Evolutionary conservation across 345 rosid genomes (phyloP), one percentile per base, ranked within the genome.

Genomic region (Boechera retrofracta): DNA sequence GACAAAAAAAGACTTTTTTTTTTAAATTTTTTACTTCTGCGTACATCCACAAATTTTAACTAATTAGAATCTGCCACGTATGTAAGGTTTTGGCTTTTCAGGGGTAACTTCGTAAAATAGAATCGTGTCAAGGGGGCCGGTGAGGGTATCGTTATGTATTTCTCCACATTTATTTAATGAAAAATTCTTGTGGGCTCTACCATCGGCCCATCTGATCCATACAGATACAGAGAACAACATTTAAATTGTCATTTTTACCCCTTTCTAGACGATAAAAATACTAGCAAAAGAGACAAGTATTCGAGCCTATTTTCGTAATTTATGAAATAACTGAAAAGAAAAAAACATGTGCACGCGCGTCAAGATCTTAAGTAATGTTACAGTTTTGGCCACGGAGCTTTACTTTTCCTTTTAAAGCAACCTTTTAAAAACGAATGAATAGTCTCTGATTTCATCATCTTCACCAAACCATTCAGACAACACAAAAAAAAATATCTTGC

Each of bases 141-240:
- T 45, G 3, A 11, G 9, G 44, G 36, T 48, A 49, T 71, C 56
- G 29, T 77, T 13, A 36, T 41, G 68, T 0, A 72, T 39, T 72
- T 39, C 41, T 64, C 54, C 76, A 71, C 80, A 36, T 77, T 79
- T 62, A 10, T 64, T 67, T 59, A 41, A 49, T 31, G 59, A n/a
- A 48, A 7, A 35, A 61, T 44, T 26, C 7, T 16, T 5, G 36
- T 71, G 67, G 70, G 59, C 51, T 31, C 84, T 86, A 75, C 71
- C 54, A 56, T 77, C 81, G 82, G 75, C 83, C 77, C 69, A 75
- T 77, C 77, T 69, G 41, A 83, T 85, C 83, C 86, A 64, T 49
- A 71, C 63, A 57, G 33, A 39, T 26, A 35, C 10, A 11, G 7
- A 44, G 24, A 41, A 10, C 5, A 15, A 54, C 48, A 6, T 0